phyloP scores from a whole-genome alignment of 257 asterid genomes.

The Anisodus acutangulus region DNA sequence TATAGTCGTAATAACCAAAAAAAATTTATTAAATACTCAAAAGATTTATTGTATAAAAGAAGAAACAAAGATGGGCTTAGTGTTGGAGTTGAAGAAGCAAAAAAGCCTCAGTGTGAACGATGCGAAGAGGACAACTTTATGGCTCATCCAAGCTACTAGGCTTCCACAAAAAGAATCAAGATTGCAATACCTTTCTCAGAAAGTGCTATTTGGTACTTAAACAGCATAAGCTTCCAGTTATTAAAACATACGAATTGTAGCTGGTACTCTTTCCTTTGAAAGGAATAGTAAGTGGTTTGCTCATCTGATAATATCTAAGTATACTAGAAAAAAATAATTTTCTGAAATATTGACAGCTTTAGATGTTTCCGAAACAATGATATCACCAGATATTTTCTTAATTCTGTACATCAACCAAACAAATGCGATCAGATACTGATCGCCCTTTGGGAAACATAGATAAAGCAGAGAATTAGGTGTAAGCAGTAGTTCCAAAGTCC shows the following conservation, averaged over 20 bases:
- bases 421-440: not conserved
- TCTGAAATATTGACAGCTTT: not conserved
- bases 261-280: not conserved
- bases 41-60: too few relatives aligned
- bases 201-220: not conserved
- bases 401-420: not conserved
- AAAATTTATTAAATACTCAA: too few relatives aligned
- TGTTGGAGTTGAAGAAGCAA: too few relatives aligned
- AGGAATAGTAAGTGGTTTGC: not conserved
- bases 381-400: not conserved
- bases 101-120: too few relatives aligned
- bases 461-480: not conserved
- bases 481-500: not conserved
- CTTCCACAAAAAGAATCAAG: not conserved
- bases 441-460: not conserved
- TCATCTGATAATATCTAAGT: not conserved
- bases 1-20: too few relatives aligned
- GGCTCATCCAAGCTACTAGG: not conserved
- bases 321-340: not conserved
- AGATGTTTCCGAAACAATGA: conserved; percentile 10
- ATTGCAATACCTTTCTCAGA: not conserved
- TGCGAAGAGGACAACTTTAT: not conserved
- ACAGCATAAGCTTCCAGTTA: not conserved
- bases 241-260: not conserved
- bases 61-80: too few relatives aligned